These are phyloP conservation scores for Penicillium sp. DNA, from an alignment of 2,329 filamentous ascomycete genomes.

Conservation along the genomic window DNA sequence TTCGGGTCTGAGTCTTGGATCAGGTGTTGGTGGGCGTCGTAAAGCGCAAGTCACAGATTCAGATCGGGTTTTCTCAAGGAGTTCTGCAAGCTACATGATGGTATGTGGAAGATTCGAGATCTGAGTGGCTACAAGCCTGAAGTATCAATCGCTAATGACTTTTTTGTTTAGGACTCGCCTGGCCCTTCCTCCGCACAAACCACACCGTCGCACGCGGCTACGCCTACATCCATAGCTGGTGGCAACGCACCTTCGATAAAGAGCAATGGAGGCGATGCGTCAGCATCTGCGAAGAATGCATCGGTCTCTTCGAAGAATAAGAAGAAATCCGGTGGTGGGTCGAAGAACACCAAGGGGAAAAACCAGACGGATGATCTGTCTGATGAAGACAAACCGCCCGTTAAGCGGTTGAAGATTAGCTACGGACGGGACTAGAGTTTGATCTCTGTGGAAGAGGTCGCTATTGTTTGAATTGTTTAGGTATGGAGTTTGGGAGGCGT, in stretches of 20 bases:
- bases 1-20: slow-evolving; percentile 33
- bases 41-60: slow-evolving; percentile 47
- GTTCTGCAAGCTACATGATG: slow-evolving; percentile 50
- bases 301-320: slow-evolving; percentile 40
- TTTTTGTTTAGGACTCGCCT: slow-evolving; percentile 39
- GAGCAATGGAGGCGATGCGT: slow-evolving; percentile 21
- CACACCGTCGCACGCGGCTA: slow-evolving; percentile 49
- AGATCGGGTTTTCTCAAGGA: slow-evolving; percentile 51
- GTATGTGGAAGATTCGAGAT: slow-evolving; percentile 24
- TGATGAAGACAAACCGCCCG: slow-evolving; percentile 41
- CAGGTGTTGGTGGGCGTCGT: slow-evolving; percentile 33
- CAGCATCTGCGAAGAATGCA: slow-evolving; percentile 17
- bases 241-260: slow-evolving; percentile 29
- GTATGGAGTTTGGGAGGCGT: slow-evolving; percentile 3
- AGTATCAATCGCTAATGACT: background rate
- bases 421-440: slow-evolving; percentile 42
- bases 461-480: background rate
- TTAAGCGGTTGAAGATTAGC: slow-evolving; percentile 48
- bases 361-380: slow-evolving; percentile 34
- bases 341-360: slow-evolving; percentile 29
- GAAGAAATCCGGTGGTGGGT: slow-evolving; percentile 39
- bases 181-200: slow-evolving; percentile 46
- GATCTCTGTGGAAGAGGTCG: background rate
- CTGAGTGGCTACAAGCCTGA: background rate
- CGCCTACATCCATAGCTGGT: slow-evolving; percentile 42